Base-by-base conservation (phyloP, 2,329 filamentous ascomycete species). In the Cercospora zeina region DNA sequence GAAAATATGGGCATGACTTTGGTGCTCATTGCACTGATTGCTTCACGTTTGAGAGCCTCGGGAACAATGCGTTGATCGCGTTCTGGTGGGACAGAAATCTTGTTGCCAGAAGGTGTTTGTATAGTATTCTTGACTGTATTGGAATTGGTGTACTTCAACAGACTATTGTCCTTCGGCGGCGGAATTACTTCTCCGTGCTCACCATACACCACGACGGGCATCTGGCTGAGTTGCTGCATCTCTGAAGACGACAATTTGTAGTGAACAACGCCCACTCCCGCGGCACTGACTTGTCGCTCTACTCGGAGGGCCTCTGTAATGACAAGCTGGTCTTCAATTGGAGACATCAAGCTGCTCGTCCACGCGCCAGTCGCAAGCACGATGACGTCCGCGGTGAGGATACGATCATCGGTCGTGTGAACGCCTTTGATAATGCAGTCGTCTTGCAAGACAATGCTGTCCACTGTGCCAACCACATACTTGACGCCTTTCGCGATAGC, bases 61-160 rank as follows among this genome's bases (percentile, higher is more conserved):
- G 67, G 63, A 6, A 67, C 58, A 27, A 63, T 42, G 51, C 37
- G 61, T 39, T 68, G 66, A 30, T 62, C 59, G 39, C 31, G 37
- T 10, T 56, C 39, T 1, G 57, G 81, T 0, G 82, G 83, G 1
- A 81, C 73, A 1, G 84, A 86, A 67, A 87, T 82, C 53, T 71
- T 72, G 64, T 81, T 78, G 2, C 82, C 82, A 1, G 81, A 82
- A 1, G 73, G 56, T 0, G 81, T 79, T 0, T 73, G 74, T 31
- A 79, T 72, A 7, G 78, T 82, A 69, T 86, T 45, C 24, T 79
- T 84, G 68, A 87, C 83, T 7, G 64, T 66, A 16, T 81, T 79
- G 54, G 85, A 78, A 68, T 84, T 85, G 62, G 85, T 87, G 75
- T 86, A 86, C 71, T 88, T 88, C 58, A 88, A 77, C 1, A 82